phyloP scores from a whole-genome alignment of 2,329 filamentous ascomycete genomes.

The Talaromyces sp. region DNA sequence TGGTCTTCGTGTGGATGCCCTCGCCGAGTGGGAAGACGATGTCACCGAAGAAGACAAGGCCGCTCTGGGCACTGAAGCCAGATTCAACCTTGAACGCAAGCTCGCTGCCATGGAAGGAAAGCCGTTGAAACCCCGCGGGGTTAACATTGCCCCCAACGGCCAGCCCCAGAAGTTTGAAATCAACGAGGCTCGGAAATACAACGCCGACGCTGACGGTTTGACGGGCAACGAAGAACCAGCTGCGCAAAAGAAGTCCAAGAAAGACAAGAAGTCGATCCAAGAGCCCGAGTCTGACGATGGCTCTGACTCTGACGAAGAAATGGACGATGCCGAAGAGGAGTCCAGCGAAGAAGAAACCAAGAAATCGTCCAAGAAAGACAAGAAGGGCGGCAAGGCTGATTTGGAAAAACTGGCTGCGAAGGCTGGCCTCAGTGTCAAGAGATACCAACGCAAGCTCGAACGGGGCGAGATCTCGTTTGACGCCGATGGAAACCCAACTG shows the following conservation, averaged over 20 bases:
- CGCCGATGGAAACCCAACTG: constrained; percentile 60
- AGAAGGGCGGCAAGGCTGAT: constrained; percentile 45
- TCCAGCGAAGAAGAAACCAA: constrained; percentile 25
- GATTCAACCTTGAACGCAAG: constrained; percentile 47
- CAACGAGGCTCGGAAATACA: constrained; percentile 92
- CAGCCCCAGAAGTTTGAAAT: constrained; percentile 71
- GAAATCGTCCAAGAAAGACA: constrained; percentile 45
- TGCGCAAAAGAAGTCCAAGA: constrained; percentile 37
- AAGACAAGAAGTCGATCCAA: constrained; percentile 46
- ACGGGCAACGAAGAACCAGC: constrained; percentile 57
- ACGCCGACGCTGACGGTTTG: constrained; percentile 85
- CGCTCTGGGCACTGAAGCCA: constrained; percentile 64
- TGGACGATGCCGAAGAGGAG: constrained; percentile 31
- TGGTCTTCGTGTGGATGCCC: constrained; percentile 86
- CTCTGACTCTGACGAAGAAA: constrained; percentile 20
- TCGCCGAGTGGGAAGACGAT: constrained; percentile 71
- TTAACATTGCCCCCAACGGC: constrained; percentile 70
- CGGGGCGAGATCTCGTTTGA: constrained; percentile 67
- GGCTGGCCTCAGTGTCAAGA: constrained; percentile 66
- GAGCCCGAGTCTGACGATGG: constrained; percentile 31
- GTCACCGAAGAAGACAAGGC: constrained; percentile 86
- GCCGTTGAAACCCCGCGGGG: constrained; percentile 72
- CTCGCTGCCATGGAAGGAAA: constrained; percentile 73
- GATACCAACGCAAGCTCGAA: constrained; percentile 75
- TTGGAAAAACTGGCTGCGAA: constrained; percentile 59